phyloP scores from a whole-genome alignment of 1,284 basidiomycete genomes.

The Tilletia walkeri region DNA sequence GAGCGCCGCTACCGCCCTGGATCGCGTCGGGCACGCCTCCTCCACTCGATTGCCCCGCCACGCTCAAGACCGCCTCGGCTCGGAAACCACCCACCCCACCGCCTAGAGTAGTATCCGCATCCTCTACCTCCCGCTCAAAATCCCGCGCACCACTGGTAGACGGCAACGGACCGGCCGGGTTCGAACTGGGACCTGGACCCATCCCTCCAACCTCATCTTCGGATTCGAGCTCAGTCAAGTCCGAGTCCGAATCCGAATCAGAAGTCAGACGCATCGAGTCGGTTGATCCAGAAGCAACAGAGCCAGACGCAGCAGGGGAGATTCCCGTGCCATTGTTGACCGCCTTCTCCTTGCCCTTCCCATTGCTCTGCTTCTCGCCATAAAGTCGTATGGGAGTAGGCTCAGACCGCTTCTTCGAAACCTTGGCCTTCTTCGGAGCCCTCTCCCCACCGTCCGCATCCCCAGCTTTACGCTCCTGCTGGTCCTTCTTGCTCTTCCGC shows the following conservation, averaged over 20 bases:
- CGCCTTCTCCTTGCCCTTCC: conserved; percentile 18
- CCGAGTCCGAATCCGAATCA: conserved; percentile 17
- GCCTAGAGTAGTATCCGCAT: not conserved
- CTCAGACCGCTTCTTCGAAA: conserved; percentile 11
- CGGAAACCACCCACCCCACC: not conserved
- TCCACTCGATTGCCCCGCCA: conserved; percentile 1
- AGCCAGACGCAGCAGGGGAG: conserved; percentile 3
- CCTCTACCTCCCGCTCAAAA: too few relatives aligned
- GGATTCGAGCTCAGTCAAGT: conserved; percentile 17
- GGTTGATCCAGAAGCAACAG: not conserved
- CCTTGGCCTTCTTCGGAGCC: conserved; percentile 10
- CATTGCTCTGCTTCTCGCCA: conserved; percentile 8
- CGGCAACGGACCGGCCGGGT: not conserved
- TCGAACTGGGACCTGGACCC: not conserved
- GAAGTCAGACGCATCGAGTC: not conserved
- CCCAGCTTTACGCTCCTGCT: conserved; percentile 14
- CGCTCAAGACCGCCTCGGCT: conserved; percentile 5
- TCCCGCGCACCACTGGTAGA: not conserved
- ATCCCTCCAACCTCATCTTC: not conserved
- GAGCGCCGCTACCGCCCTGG: too few relatives aligned
- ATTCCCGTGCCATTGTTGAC: not conserved
- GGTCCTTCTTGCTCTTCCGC: conserved; percentile 18
- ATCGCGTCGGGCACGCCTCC: too few relatives aligned
- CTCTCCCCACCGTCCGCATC: not conserved
- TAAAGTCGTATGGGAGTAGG: not conserved